Conservation (phyloP, 73 alveolate species). For the Paramecium bursaria region DNA sequence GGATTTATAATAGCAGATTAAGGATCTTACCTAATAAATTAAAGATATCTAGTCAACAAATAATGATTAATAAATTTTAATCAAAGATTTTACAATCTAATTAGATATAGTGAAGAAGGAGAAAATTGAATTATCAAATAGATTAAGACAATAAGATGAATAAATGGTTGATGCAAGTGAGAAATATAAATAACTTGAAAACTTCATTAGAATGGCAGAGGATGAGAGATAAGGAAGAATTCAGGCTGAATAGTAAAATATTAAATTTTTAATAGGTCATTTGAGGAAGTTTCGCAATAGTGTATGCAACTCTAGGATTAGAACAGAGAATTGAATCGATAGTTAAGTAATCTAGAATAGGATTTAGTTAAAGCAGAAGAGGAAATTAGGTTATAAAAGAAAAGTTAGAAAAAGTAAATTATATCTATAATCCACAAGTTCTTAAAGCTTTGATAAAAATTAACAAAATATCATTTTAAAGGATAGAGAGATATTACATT, state of each 20-base stretch:
- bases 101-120: conserved; percentile 1
- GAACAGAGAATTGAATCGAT: conserved; percentile 47
- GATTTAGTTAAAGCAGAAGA: conserved; percentile 38
- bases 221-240: conserved; percentile 27
- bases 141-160: conserved; percentile 31
- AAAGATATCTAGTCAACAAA: conserved; percentile 7
- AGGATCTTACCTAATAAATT: conserved; percentile 2
- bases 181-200: conserved; percentile 10
- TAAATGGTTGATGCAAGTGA: background rate
- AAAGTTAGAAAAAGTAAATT: background rate
- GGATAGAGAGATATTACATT: conserved; percentile 48
- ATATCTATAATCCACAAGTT: background rate
- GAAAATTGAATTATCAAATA: background rate
- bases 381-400: conserved; percentile 5
- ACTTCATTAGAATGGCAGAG: background rate
- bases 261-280: background rate
- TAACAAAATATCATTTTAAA: background rate
- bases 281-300: conserved; percentile 49
- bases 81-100: background rate
- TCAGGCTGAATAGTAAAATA: conserved; percentile 37
- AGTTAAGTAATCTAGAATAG: conserved; percentile 28
- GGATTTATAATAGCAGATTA: background rate
- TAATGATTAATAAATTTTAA: background rate
- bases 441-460: conserved; percentile 34
- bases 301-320: conserved; percentile 59